phyloP scores from a whole-genome alignment of 164 flowering plant species.

The Platanus orientalis region DNA sequence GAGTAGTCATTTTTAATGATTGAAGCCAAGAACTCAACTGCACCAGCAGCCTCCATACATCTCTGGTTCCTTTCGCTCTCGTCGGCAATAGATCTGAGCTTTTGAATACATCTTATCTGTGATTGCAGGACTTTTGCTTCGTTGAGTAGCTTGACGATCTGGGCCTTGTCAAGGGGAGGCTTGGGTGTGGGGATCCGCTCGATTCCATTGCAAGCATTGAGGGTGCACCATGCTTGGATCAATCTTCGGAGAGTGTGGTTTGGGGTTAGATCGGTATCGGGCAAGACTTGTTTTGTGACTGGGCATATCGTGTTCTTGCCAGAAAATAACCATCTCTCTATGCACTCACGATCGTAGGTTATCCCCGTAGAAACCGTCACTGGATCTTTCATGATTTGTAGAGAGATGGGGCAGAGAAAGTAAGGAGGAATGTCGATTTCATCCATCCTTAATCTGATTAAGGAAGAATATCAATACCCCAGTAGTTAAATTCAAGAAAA shows the following conservation, averaged over 20 bases:
- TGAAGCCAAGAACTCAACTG: no score
- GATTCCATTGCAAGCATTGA: conserved; percentile 41
- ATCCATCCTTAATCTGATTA: conserved; percentile 62
- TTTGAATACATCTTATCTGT: no score
- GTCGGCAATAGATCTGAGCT: no score
- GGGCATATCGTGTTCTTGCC: no score
- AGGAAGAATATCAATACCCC: conserved; percentile 46
- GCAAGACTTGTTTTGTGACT: conserved; percentile 38
- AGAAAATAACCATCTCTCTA: no score
- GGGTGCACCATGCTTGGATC: conserved; percentile 80
- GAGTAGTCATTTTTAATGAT: no score
- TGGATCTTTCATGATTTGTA: no score
- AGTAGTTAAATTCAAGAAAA: conserved; percentile 3
- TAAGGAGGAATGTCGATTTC: no score
- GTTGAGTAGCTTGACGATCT: conserved; percentile 33
- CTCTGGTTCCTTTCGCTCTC: conserved; percentile 37
- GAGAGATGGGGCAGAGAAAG: no score
- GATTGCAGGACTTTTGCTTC: conserved; percentile 36
- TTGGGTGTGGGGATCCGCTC: conserved; percentile 75
- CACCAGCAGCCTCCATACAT: no score
- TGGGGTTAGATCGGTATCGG: conserved; percentile 46
- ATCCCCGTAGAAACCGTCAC: no score
- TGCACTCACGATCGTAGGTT: no score
- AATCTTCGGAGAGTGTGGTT: conserved; percentile 75
- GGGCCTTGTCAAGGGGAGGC: conserved; percentile 37